phyloP scores from a whole-genome alignment of 1,284 basidiomycete genomes.

The Moesziomyces antarcticus region DNA sequence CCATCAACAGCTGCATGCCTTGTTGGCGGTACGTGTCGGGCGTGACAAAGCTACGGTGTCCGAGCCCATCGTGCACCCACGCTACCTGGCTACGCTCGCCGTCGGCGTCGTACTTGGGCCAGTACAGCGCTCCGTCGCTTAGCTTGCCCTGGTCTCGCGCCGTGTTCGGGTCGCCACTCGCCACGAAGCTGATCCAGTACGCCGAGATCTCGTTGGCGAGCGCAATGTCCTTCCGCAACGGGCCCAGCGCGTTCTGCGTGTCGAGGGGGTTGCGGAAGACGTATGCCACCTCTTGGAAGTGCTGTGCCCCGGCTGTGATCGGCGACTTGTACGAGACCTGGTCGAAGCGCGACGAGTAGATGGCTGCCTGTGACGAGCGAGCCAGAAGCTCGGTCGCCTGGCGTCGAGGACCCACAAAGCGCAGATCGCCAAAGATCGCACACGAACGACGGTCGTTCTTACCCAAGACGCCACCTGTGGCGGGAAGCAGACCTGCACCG shows the following conservation, averaged over 20 bases:
- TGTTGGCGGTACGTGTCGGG: constrained; percentile 15
- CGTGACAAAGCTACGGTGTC: constrained; percentile 3
- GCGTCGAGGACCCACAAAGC: constrained; percentile 21
- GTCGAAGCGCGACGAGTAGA: constrained; percentile 54
- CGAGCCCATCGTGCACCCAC: constrained; percentile 20
- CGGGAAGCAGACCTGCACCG: constrained; percentile 21
- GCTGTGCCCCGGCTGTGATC: constrained; percentile 36
- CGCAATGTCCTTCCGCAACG: constrained; percentile 26
- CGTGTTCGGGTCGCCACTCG: constrained; percentile 47
- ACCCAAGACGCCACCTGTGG: constrained; percentile 6
- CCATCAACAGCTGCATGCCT: constrained; percentile 29
- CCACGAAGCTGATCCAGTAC: constrained; percentile 57
- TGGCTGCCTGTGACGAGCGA: constrained; percentile 1
- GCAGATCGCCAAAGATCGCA: constrained; percentile 33
- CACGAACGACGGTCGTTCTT: constrained; percentile 31
- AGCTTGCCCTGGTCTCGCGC: constrained; percentile 8
- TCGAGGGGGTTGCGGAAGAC: constrained; percentile 51
- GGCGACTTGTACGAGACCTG: constrained; percentile 42
- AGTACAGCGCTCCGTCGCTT: constrained; percentile 14
- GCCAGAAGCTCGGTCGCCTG: constrained; percentile 12
- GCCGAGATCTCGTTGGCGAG: constrained; percentile 52
- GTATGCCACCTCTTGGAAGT: constrained; percentile 51
- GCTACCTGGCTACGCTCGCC: constrained; percentile 1
- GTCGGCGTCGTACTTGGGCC: constrained; percentile 44
- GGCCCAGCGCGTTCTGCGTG: constrained; percentile 52